A percentile compares a stretch with the other conserved stretches of the same genome.
Conservation (phyloP, 805 yeast genomes). For the Saccharomycopsis capsularis region DNA sequence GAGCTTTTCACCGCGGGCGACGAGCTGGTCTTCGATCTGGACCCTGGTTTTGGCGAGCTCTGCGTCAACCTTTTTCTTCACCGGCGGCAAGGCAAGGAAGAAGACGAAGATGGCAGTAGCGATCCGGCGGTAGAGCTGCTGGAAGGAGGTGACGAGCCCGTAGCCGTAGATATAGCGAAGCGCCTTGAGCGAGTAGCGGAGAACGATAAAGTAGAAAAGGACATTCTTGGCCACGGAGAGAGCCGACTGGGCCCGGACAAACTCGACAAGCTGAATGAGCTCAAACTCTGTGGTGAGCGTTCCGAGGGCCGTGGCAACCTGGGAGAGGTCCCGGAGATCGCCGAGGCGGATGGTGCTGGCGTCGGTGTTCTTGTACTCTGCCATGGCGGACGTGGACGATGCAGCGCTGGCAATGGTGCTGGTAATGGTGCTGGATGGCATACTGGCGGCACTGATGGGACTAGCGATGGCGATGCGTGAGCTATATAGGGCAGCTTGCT, state of each 20-base stretch:
- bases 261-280: conserved; percentile 6
- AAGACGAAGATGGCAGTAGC: conserved; percentile 28
- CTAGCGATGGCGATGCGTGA: background rate
- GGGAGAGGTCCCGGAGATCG: conserved; percentile 4
- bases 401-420: background rate
- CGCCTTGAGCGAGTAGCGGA: background rate
- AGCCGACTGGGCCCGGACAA: conserved; percentile 3
- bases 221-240: conserved; percentile 6
- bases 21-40: conserved; percentile 49
- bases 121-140: conserved; percentile 20
- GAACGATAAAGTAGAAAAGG: conserved; percentile 10
- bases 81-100: conserved; percentile 42
- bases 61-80: conserved; percentile 48
- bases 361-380: background rate
- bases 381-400: background rate
- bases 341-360: background rate
- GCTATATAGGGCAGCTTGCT: background rate
- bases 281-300: conserved; percentile 2
- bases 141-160: conserved; percentile 15
- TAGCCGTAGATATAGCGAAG: conserved; percentile 25
- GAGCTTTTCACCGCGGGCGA: conserved; percentile 44
- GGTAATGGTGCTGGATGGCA: background rate
- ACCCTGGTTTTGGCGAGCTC: conserved; percentile 46
- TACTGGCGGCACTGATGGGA: background rate
- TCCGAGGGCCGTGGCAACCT: conserved; percentile 1